Base-by-base conservation (phyloP, 495 filamentous ascomycete genomes). In the Aspergillus ostianus region DNA sequence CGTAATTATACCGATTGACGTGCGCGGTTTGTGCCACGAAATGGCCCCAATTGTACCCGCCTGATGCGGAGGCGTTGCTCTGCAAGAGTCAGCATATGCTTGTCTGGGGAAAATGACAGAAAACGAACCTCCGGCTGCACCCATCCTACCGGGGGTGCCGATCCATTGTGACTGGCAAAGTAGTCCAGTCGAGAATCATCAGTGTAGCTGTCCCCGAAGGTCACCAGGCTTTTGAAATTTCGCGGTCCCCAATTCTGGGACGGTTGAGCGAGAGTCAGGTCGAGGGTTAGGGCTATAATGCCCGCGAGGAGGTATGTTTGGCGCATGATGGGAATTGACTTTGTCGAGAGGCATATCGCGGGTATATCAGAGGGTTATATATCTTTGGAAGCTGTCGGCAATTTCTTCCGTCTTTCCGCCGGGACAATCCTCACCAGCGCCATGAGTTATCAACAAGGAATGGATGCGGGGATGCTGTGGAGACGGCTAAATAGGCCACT, bases 171-270 rank as follows among this genome's bases (percentile, higher is more conserved):
- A 53, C 58, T 70, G 62, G 77, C 69, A 65, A 90, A 86, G 62
- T 89, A 89, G 1, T 65, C 59, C 19, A 89, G 65, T 3, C 89
- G 83, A 6, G 78, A 80, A 61, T 91, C 87, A 68, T 91, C 89
- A 0, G 87, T 89, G 66, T 87, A 91, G 73, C 88, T 90, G 70
- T 90, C 87, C 30, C 88, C 88, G 67, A 91, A 91, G 9, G 79
- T 75, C 30, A 86, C 73, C 20, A 85, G 65, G 56, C 62, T 80
- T 49, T 77, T 78, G 68, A 85, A 82, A n/a, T 78, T 66, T 18
- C 60, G 51, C 13, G 72, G 59, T 5, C 64, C 61, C 78, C 78
- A 80, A 21, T n/a, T 47, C 9, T 19, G 47, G 18, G 29, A 17
- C 2, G 32, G 12, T 15, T 48, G 36, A 15, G 57, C 57, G 15